Conservation (phyloP, 305 asterid species). For the Plantago lanceolata region DNA sequence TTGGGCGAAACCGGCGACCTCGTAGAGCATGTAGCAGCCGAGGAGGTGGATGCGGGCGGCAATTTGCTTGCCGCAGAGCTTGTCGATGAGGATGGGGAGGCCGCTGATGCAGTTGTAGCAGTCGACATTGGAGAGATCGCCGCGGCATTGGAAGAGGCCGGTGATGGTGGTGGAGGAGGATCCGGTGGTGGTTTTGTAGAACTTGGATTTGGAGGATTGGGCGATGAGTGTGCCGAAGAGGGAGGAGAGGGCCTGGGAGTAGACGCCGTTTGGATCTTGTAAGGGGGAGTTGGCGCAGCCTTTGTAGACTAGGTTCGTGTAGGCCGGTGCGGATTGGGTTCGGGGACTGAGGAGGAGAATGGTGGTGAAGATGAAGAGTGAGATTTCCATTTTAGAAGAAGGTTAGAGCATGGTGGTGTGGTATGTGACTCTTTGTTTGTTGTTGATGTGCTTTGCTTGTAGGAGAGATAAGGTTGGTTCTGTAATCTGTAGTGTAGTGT, state of each 20-base stretch:
- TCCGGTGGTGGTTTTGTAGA: constrained; percentile 60
- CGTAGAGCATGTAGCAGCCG: constrained; percentile 92
- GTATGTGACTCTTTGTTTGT: too few relatives aligned
- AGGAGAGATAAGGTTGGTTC: too few relatives aligned
- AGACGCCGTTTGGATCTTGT: constrained; percentile 83
- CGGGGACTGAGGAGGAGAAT: constrained; percentile 38
- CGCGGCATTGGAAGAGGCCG: constrained; percentile 89
- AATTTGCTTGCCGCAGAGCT: constrained; percentile 73
- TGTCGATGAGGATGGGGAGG: constrained; percentile 75
- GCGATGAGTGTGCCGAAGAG: constrained; percentile 72
- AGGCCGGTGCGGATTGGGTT: constrained; percentile 53
- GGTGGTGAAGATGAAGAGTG: constrained; percentile 30
- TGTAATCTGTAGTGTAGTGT: too few relatives aligned
- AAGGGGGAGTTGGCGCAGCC: constrained; percentile 79
- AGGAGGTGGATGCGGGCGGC: constrained; percentile 90
- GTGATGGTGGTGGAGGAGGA: constrained; percentile 53
- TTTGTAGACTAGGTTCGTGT: constrained; percentile 63
- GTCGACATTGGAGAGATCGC: constrained; percentile 76
- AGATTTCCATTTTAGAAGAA: too few relatives aligned
- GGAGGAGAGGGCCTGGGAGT: constrained; percentile 77
- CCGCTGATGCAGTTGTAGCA: constrained; percentile 76
- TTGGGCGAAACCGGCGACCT: constrained; percentile 77
- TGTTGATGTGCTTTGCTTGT: too few relatives aligned
- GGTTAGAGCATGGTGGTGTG: too few relatives aligned
- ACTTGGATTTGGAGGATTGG: constrained; percentile 75